These are phyloP conservation scores for Lipomyces kockii DNA, from an alignment of 805 yeast genomes.

Conservation along the genomic window DNA sequence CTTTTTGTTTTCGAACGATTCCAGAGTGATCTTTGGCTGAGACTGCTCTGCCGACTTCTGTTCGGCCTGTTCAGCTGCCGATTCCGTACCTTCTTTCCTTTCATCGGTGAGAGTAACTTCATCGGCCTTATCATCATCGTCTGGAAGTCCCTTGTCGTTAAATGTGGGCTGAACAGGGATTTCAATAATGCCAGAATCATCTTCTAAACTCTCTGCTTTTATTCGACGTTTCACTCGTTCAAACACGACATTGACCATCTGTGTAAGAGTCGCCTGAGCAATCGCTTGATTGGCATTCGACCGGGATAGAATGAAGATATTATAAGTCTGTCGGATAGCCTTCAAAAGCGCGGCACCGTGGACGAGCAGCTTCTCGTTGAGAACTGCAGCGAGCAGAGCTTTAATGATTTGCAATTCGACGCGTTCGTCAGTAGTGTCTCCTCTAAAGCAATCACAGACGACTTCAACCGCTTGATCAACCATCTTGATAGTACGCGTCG, in stretches of 20 bases:
- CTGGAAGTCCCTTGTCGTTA: constrained; percentile 9
- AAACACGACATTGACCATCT: constrained; percentile 83
- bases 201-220: background rate
- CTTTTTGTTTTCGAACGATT: constrained; percentile 43
- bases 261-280: constrained; percentile 94
- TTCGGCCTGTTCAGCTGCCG: background rate
- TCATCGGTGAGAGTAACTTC: constrained; percentile 1
- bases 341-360: constrained; percentile 88
- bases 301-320: constrained; percentile 83
- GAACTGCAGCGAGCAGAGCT: constrained; percentile 85
- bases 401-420: constrained; percentile 92
- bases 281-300: constrained; percentile 85
- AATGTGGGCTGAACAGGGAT: constrained; percentile 23
- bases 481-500: constrained; percentile 27
- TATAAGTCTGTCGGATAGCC: constrained; percentile 92
- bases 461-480: constrained; percentile 66
- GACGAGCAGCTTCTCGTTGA: constrained; percentile 77
- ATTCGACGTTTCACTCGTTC: constrained; percentile 62
- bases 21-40: constrained; percentile 40
- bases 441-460: constrained; percentile 82
- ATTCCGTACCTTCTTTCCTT: background rate
- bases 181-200: constrained; percentile 22
- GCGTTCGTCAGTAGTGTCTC: constrained; percentile 87
- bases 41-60: background rate
- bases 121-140: constrained; percentile 30